A percentile compares a stretch with the other conserved stretches of the same genome.
Evolutionary conservation across 2,329 filamentous ascomycete genomes (phyloP).

Genomic region (Raffaelea ambrosiae): DNA sequence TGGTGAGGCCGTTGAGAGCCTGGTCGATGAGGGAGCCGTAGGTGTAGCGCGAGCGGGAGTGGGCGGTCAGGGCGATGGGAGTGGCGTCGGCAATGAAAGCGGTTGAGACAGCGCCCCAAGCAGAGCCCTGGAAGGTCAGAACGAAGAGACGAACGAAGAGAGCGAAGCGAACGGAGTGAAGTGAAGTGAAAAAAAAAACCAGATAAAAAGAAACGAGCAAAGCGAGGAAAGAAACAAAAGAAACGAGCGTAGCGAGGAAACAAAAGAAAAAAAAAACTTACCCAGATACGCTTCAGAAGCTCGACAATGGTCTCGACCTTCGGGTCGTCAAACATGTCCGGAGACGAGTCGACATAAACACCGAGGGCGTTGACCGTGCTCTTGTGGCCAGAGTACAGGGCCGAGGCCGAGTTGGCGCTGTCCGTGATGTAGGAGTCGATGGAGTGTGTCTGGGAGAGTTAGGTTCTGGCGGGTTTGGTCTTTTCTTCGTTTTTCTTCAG

Average conservation of each 20-base stretch:
- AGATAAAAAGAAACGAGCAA: too few relatives aligned
- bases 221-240: too few relatives aligned
- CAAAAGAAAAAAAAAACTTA: constrained; percentile 29
- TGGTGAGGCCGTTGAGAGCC: constrained; percentile 65
- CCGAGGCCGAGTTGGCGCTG: constrained; percentile 75
- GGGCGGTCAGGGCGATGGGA: constrained; percentile 64
- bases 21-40: constrained; percentile 69
- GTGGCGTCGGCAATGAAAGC: constrained; percentile 77
- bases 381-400: constrained; percentile 78
- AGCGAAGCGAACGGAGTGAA: constrained; percentile 8
- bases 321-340: constrained; percentile 68
- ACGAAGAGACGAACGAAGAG: not conserved
- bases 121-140: constrained; percentile 30
- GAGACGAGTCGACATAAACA: constrained; percentile 70
- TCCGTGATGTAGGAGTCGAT: constrained; percentile 82
- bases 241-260: constrained; percentile 8
- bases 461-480: too few relatives aligned
- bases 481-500: too few relatives aligned
- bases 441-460: constrained; percentile 51
- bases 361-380: constrained; percentile 74
- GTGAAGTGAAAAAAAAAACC: too few relatives aligned
- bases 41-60: constrained; percentile 60
- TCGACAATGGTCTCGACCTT: constrained; percentile 80
- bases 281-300: constrained; percentile 62
- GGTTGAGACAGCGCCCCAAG: constrained; percentile 65